Percentiles rank a stretch among this genome's conserved stretches.
Conservation (phyloP, 495 filamentous ascomycete species). For the Daldinia childiae region DNA sequence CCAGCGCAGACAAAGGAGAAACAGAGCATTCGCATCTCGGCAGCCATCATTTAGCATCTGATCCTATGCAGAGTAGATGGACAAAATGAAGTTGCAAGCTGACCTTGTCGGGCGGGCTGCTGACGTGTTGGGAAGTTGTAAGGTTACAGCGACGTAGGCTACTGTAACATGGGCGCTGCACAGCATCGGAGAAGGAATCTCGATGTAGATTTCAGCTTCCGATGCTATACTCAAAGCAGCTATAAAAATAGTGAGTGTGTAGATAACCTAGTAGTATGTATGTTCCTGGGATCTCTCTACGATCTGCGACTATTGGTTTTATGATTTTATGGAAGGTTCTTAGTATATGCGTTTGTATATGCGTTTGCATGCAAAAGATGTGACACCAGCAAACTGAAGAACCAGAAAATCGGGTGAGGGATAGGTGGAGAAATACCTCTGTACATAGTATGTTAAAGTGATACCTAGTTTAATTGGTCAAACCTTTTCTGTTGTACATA, state of each 20-base stretch:
- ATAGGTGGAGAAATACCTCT: background rate
- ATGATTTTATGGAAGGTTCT: background rate
- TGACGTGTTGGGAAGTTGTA: conserved; percentile 18
- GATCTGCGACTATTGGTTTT: background rate
- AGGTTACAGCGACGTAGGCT: conserved; percentile 16
- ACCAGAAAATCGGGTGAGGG: conserved; percentile 3
- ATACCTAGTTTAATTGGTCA: background rate
- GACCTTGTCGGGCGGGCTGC: background rate
- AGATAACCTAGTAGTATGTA: too few relatives aligned
- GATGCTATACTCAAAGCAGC: conserved; percentile 36
- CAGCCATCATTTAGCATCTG: conserved; percentile 19
- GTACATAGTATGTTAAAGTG: too few relatives aligned
- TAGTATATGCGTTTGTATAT: background rate
- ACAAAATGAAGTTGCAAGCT: conserved; percentile 17
- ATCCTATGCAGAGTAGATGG: conserved; percentile 7
- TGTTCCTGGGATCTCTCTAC: background rate
- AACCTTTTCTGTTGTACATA: background rate
- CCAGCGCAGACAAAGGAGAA: background rate
- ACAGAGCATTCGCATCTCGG: background rate
- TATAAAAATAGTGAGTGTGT: too few relatives aligned
- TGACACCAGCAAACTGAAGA: too few relatives aligned
- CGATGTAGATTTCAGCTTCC: conserved; percentile 39
- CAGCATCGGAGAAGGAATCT: conserved; percentile 25
- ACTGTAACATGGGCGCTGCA: conserved; percentile 11
- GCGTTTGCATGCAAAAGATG: too few relatives aligned